These are phyloP conservation scores for Corymbia maculata DNA, from an alignment of 345 rosid species.

Conservation along the genomic window DNA sequence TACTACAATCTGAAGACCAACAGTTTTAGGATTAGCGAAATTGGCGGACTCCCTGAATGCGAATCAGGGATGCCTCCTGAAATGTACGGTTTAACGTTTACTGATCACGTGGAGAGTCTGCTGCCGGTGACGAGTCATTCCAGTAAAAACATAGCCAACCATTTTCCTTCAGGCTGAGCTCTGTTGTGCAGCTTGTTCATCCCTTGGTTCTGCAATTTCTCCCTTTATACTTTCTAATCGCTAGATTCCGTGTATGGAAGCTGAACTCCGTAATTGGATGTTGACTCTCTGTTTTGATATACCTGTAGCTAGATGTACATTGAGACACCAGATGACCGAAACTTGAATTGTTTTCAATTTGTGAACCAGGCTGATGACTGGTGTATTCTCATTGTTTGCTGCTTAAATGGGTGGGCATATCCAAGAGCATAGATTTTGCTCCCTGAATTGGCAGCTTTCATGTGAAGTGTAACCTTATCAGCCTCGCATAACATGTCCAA, in stretches of 20 bases:
- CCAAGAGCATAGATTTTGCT: not conserved
- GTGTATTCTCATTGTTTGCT: not conserved
- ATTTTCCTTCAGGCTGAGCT: not conserved
- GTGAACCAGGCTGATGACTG: not conserved
- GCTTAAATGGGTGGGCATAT: not conserved
- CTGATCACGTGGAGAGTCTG: not conserved
- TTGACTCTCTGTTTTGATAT: not conserved
- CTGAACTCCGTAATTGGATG: not conserved
- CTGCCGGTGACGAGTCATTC: not conserved
- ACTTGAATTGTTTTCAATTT: not conserved
- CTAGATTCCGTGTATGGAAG: not conserved
- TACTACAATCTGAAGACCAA: not conserved
- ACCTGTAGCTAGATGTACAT: not conserved
- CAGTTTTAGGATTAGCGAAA: not conserved
- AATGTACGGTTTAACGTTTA: not conserved
- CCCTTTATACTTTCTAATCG: not conserved
- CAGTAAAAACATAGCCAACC: not conserved
- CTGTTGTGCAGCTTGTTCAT: not conserved
- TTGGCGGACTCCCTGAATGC: not conserved
- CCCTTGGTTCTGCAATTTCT: not conserved
- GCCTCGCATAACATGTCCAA: not conserved
- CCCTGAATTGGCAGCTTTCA: not conserved
- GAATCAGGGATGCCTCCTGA: not conserved
- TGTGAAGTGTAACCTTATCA: not conserved
- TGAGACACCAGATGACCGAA: not conserved